Base-by-base conservation (phyloP, 2,329 filamentous ascomycete species). In the Fusarium hostae region DNA sequence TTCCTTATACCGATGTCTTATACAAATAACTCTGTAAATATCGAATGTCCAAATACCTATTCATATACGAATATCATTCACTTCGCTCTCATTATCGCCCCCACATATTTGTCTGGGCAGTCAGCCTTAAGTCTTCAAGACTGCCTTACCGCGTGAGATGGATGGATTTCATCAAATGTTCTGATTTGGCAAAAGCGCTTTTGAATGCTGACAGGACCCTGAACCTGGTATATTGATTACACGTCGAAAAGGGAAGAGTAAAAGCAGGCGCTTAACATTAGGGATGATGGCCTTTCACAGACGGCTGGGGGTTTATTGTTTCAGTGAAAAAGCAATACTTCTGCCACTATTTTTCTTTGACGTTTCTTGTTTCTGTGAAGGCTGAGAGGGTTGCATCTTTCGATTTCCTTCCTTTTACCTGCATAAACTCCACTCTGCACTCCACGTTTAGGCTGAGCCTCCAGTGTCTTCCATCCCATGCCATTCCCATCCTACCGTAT, bases 371-470 rank as follows among this genome's bases (percentile, higher is more conserved):
- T 37, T 24, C 55, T 26, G 16, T 16, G 45, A 40, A 37, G 26
- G 20, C 28, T 59, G 41, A 32, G 41, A 37, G 18, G 30, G 35
- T 40, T 54, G 56, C 39, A 41, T 35, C 30, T 47, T 60, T 30
- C 64, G 39, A 44, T 57, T 51, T 40, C 62, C 40, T 28, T 52
- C 45, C 48, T 55, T 63, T 71, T 66, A 71, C 68, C 64, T 72
- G 68, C 68, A 71, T 72, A 72, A 57, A 60, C 68, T 72, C 68
- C 68, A 71, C 69, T 66, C 68, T 68, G 57, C 63, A 68, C 65
- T 68, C 65, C 65, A 68, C 64, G 65, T 68, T 63, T 51, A 34
- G 62, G 63, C 54, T 60, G 68, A 60, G 64, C 44, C 60, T 70
- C 58, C 30, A 52, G 48, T 52, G 48, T 52, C 48, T 40, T 52